Base-by-base conservation (phyloP, 1,284 basidiomycete genomes). In the Marasmius tenuissimus region DNA sequence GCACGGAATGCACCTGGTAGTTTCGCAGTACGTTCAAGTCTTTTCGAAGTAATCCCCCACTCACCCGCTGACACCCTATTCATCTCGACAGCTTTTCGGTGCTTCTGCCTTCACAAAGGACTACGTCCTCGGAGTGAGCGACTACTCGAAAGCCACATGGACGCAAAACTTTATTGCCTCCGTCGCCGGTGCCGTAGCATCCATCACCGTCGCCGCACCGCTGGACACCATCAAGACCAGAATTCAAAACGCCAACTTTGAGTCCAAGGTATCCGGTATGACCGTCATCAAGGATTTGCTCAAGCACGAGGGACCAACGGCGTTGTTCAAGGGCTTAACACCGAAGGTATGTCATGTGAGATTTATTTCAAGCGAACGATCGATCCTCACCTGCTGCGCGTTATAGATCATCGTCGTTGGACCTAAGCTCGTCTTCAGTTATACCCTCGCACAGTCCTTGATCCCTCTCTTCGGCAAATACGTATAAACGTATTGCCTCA, bases 221-320 rank as follows among this genome's bases (percentile, higher is more conserved):
- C 87, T 99, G 20, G 97, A 99, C 71, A 92, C 92, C 48, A 89
- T 99, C 79, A 99, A 99, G 82, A 97, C 95, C 33, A 91, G 96
- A 52, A 97, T 98, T 67, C 97, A 98, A 75, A 98, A 98, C 76
- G 95, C 96, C 66, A 97, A 98, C 83, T 99, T 99, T 73, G 94
- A 97, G 79, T 85, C 83, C 60, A 94, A 96, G 73, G 92, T 91
- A n/a, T 85, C 88, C 42, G 97, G 97, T n/a, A 70, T 91, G 57
- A 88, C 88, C 1, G 93, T 98, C 60, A 81, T 98, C 66, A 88
- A 85, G 73, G 97, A 98, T 50, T 84, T 99, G 69, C 74, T 98
- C 73, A 89, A 87, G 75, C 86, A 94, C 65, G 97, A 99, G 77
- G 97, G 97, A 39, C 60, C 81, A 7, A 72, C 77, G 0, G 94